phyloP scores from a whole-genome alignment of 2,329 filamentous ascomycete species.

The Fusarium transvaalense region DNA sequence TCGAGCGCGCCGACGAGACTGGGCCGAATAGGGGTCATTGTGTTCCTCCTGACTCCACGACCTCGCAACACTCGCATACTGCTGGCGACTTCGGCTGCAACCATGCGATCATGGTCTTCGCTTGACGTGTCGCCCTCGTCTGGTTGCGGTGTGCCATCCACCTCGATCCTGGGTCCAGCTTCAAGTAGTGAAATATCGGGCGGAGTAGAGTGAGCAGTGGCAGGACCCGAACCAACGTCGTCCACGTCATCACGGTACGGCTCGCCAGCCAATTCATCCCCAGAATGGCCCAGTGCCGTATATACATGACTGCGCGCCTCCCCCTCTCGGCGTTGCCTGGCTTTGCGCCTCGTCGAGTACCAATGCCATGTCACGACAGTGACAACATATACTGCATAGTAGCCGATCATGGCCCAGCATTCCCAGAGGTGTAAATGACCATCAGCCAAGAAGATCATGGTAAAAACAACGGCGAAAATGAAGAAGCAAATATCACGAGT shows the following conservation, averaged over 20 bases:
- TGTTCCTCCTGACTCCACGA: conserved; percentile 73
- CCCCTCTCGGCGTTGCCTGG: conserved; percentile 73
- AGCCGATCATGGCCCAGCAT: conserved; percentile 88
- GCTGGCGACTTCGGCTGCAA: conserved; percentile 85
- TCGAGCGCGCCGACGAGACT: conserved; percentile 94
- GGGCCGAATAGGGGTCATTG: conserved; percentile 87
- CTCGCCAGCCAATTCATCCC: conserved; percentile 67
- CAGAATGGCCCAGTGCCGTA: conserved; percentile 61
- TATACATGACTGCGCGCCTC: conserved; percentile 81
- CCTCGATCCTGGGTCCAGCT: conserved; percentile 61
- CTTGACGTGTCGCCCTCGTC: conserved; percentile 64
- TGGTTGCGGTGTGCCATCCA: conserved; percentile 55
- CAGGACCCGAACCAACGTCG: conserved; percentile 43
- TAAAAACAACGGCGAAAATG: conserved; percentile 85
- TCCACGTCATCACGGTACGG: conserved; percentile 73
- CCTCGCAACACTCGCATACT: conserved; percentile 91
- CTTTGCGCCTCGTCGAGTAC: conserved; percentile 74
- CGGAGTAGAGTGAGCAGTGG: conserved; percentile 31
- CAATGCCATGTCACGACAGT: conserved; percentile 95
- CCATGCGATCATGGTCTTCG: conserved; percentile 70
- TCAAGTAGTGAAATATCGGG: conserved; percentile 61
- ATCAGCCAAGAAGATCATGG: conserved; percentile 88
- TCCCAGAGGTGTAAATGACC: conserved; percentile 90
- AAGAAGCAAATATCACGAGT: conserved; percentile 94
- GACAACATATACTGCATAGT: conserved; percentile 90